Evolutionary conservation across 768 basidiomycete species (phyloP).

Genomic region (Termitomyces sp.): DNA sequence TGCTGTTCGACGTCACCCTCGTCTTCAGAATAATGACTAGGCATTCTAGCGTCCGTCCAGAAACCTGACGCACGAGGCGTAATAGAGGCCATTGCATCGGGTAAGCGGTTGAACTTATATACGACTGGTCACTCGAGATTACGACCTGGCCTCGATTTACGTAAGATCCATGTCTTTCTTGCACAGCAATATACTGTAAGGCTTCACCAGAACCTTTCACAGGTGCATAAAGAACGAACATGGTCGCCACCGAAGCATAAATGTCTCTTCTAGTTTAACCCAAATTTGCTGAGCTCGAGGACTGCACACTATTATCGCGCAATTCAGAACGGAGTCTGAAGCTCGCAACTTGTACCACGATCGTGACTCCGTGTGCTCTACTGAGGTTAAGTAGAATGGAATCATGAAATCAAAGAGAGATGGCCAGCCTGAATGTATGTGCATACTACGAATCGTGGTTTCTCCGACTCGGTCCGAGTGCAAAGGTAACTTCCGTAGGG

Average conservation of each 20-base stretch:
- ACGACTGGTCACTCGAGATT: not conserved
- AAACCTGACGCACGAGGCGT: constrained; percentile 44
- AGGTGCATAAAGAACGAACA: not conserved
- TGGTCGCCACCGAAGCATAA: not conserved
- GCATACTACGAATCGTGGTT: too few relatives aligned
- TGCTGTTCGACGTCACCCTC: constrained; percentile 28
- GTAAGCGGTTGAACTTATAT: constrained; percentile 13
- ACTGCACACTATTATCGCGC: not conserved
- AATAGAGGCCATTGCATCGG: constrained; percentile 35
- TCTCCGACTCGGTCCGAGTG: too few relatives aligned
- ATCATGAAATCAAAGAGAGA: not conserved
- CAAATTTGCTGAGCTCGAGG: not conserved
- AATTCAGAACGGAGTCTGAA: not conserved
- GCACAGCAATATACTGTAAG: not conserved
- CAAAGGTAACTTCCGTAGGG: too few relatives aligned
- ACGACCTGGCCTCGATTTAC: not conserved
- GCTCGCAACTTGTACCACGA: not conserved
- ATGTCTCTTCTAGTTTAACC: not conserved
- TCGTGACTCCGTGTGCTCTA: not conserved
- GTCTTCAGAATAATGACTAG: constrained; percentile 34
- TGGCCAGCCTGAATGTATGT: not conserved
- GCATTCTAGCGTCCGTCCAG: constrained; percentile 35
- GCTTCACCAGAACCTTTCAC: not conserved
- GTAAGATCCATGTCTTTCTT: not conserved
- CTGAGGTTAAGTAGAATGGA: not conserved